Conservation (phyloP, 768 basidiomycete genomes). For the Solioccasus polychromus region DNA sequence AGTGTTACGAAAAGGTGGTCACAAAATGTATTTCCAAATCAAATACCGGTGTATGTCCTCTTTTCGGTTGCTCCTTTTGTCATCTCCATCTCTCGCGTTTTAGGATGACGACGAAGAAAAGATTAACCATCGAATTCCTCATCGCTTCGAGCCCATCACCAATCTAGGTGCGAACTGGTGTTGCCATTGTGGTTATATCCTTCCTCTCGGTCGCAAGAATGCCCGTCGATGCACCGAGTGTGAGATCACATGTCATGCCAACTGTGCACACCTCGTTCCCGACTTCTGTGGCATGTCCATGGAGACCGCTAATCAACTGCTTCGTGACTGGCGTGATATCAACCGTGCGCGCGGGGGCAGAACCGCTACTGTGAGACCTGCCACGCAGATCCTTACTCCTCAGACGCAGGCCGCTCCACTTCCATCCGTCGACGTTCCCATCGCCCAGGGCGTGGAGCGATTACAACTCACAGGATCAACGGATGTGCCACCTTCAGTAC, state of each 20-base stretch:
- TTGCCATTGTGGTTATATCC: slow-evolving; percentile 98
- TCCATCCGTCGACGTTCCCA: slow-evolving; percentile 33
- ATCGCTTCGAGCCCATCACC: slow-evolving; percentile 94
- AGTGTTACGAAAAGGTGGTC: slow-evolving; percentile 97
- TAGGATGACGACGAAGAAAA: slow-evolving; percentile 97
- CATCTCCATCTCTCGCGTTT: not conserved
- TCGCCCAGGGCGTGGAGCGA: slow-evolving; percentile 40
- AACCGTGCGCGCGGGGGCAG: slow-evolving; percentile 64
- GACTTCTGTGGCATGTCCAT: slow-evolving; percentile 99
- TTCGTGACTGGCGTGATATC: slow-evolving; percentile 89
- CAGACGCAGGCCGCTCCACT: slow-evolving; percentile 31
- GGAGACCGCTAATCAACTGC: slow-evolving; percentile 94
- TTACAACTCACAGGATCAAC: slow-evolving; percentile 41
- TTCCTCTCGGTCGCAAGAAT: slow-evolving; percentile 95
- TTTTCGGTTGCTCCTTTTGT: not conserved
- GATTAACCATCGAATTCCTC: slow-evolving; percentile 98
- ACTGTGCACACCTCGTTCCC: slow-evolving; percentile 96
- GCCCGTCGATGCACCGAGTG: slow-evolving; percentile 95
- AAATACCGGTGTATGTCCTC: slow-evolving; percentile 76
- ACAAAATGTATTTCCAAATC: slow-evolving; percentile 99
- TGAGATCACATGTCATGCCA: slow-evolving; percentile 93
- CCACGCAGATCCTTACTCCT: slow-evolving; percentile 31
- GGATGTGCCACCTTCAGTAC: slow-evolving; percentile 33
- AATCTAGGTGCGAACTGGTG: slow-evolving; percentile 99
- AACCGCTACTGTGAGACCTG: slow-evolving; percentile 35